Evolutionary conservation across 345 rosid species (phyloP).

Genomic region (Passiflora organensis): DNA sequence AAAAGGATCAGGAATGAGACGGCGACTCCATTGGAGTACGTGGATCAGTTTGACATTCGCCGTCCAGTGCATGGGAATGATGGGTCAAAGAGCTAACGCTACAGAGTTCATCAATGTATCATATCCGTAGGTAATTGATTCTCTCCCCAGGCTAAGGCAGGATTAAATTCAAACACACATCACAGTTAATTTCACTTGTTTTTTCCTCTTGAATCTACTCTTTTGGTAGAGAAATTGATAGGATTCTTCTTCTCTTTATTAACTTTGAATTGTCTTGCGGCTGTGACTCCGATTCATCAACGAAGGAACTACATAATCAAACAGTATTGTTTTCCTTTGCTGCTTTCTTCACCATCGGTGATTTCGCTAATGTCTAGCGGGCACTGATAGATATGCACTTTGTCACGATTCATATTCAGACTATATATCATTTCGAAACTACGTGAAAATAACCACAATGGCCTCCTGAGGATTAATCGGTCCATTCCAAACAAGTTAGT

Average conservation of each 20-base stretch:
- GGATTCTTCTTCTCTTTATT: constrained; percentile 40
- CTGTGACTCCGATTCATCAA: constrained; percentile 23
- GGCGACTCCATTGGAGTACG: constrained; percentile 52
- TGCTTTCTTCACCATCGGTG: too few species aligned
- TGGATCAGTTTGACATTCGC: constrained; percentile 75
- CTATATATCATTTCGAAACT: too few species aligned
- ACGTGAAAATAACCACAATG: background rate
- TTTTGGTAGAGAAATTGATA: constrained; percentile 17
- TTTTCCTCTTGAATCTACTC: constrained; percentile 19
- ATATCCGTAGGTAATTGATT: constrained; percentile 42
- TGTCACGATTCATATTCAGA: too few species aligned
- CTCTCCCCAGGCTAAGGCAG: constrained; percentile 24
- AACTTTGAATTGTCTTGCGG: constrained; percentile 18
- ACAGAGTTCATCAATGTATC: constrained; percentile 22
- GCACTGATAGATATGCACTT: too few species aligned
- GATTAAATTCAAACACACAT: constrained; percentile 21
- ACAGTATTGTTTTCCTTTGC: background rate
- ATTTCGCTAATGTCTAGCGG: too few species aligned
- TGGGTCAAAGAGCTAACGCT: constrained; percentile 33
- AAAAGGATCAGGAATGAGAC: constrained; percentile 87
- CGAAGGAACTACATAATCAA: constrained; percentile 21
- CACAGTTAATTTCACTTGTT: constrained; percentile 24
- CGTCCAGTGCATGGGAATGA: constrained; percentile 29
- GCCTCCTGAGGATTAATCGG: background rate
- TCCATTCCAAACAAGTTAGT: too few species aligned